Percentiles rank a stretch among this genome's conserved stretches.
phyloP scores from a whole-genome alignment of 805 yeast genomes.

The Candida sphagnicola region DNA sequence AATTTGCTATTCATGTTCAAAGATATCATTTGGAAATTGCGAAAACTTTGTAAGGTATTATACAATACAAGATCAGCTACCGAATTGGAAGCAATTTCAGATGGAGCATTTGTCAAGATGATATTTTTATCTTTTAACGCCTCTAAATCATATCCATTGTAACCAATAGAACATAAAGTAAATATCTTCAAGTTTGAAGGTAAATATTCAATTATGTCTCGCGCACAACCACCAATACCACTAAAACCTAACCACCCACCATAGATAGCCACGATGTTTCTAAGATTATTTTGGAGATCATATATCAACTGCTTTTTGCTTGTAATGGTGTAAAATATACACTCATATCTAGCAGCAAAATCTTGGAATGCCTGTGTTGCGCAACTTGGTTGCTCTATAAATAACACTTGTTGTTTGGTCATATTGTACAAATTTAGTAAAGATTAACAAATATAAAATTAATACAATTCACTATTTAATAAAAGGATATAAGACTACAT shows the following conservation, averaged over 20 bases:
- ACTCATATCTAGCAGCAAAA: constrained; percentile 36
- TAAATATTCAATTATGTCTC: constrained; percentile 37
- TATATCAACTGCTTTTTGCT: constrained; percentile 37
- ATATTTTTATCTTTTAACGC: constrained; percentile 42
- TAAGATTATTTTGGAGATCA: constrained; percentile 37
- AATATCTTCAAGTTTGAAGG: constrained; percentile 46
- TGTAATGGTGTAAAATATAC: constrained; percentile 37
- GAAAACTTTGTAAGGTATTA: constrained; percentile 55
- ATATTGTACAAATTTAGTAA: too few species aligned
- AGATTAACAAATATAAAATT: too few species aligned
- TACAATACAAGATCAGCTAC: constrained; percentile 72
- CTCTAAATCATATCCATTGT: constrained; percentile 45
- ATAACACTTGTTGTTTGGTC: constrained; percentile 37
- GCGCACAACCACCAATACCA: constrained; percentile 48
- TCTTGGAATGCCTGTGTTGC: constrained; percentile 41
- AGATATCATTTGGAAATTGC: constrained; percentile 37
- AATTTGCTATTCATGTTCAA: constrained; percentile 39
- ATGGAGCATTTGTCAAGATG: constrained; percentile 54
- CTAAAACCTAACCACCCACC: constrained; percentile 58
- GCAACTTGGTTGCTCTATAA: constrained; percentile 47
- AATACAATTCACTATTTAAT: too few species aligned
- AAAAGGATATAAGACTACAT: too few species aligned
- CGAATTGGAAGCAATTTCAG: constrained; percentile 56
- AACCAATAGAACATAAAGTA: constrained; percentile 56
- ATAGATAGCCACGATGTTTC: constrained; percentile 49